These are phyloP conservation scores for Xylaria acuta DNA, from an alignment of 495 filamentous ascomycete genomes.

Conservation along the genomic window DNA sequence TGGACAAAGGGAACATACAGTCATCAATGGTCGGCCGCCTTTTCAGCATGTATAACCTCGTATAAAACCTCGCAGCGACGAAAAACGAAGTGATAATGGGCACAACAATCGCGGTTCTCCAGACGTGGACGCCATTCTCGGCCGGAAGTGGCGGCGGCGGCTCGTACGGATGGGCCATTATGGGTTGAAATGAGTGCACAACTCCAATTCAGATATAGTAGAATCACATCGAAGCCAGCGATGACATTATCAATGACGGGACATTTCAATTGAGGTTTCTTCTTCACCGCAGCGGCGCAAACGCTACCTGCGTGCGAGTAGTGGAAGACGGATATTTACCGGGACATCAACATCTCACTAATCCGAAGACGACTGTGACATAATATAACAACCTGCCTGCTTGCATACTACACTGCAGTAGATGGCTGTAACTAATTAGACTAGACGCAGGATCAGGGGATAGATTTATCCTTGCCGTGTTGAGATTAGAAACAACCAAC, in stretches of 20 bases:
- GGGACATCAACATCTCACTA: neutral
- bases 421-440: slow-evolving; percentile 1
- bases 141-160: slow-evolving; percentile 34
- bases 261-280: slow-evolving; percentile 3
- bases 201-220: slow-evolving; percentile 11
- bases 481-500: slow-evolving; percentile 14
- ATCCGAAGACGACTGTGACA: neutral
- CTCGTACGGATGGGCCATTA: slow-evolving; percentile 31
- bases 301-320: slow-evolving; percentile 22
- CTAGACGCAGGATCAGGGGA: slow-evolving; percentile 3
- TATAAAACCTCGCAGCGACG: slow-evolving; percentile 40
- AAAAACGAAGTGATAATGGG: slow-evolving; percentile 41
- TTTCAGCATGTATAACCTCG: slow-evolving; percentile 32
- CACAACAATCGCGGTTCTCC: slow-evolving; percentile 40
- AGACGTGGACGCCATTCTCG: slow-evolving; percentile 41
- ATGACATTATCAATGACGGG: slow-evolving; percentile 2
- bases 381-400: slow-evolving; percentile 6
- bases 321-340: neutral
- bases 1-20: slow-evolving; percentile 29
- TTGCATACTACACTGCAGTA: neutral
- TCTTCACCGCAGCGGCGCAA: neutral
- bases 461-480: neutral
- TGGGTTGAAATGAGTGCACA: slow-evolving; percentile 12
- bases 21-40: slow-evolving; percentile 35
- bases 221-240: slow-evolving; percentile 26